Conservation (phyloP, 345 rosid species). For the Lenwebbia sp. region DNA sequence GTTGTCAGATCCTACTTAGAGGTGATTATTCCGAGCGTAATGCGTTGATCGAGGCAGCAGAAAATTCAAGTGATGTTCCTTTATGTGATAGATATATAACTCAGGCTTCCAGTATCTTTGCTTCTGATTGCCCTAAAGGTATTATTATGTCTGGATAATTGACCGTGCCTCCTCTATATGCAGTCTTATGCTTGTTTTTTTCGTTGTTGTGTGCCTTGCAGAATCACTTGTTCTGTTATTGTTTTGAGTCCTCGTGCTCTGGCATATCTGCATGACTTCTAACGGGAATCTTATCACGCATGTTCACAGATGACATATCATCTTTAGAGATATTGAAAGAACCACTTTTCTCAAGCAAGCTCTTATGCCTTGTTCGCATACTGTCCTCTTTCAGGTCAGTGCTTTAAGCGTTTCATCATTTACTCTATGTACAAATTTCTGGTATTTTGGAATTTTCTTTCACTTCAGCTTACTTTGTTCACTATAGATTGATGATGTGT, state of each 20-base stretch:
- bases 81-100: slow-evolving; percentile 46
- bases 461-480: neutral
- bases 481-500: neutral
- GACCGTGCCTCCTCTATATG: neutral
- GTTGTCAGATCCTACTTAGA: slow-evolving; percentile 49
- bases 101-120: slow-evolving; percentile 41
- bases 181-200: neutral
- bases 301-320: slow-evolving; percentile 18
- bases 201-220: neutral
- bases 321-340: slow-evolving; percentile 41
- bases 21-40: slow-evolving; percentile 40
- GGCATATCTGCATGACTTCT: neutral
- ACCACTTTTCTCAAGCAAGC: slow-evolving; percentile 80
- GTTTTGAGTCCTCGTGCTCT: neutral
- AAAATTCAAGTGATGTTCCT: slow-evolving; percentile 30
- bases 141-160: slow-evolving; percentile 2
- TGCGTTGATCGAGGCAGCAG: slow-evolving; percentile 42
- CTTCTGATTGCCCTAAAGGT: slow-evolving; percentile 43
- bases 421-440: neutral
- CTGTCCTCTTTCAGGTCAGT: slow-evolving; percentile 84
- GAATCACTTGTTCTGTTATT: neutral
- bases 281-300: neutral
- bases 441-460: neutral
- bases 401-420: neutral
- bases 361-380: slow-evolving; percentile 55